Percentiles rank a stretch among this genome's conserved stretches.
Evolutionary conservation across 768 basidiomycete species (phyloP).

Genomic region (Boletus bicolor): DNA sequence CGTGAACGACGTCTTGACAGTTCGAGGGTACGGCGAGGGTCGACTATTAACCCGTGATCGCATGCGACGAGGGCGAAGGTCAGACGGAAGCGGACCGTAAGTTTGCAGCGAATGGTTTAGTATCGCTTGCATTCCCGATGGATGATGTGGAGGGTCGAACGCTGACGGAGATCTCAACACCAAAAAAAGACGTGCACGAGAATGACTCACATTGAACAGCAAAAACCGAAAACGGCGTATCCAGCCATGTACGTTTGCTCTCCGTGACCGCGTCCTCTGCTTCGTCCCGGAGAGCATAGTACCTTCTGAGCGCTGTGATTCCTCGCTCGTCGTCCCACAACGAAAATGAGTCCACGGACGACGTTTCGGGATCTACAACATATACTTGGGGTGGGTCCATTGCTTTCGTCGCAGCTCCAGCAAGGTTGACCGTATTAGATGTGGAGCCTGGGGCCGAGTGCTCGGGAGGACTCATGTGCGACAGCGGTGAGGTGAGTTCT

Average conservation of each 20-base stretch:
- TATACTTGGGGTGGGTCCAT: constrained; percentile 42
- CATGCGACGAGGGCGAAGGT: constrained; percentile 57
- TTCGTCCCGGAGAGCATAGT: constrained; percentile 67
- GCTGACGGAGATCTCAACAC: constrained; percentile 38
- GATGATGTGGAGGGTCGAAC: constrained; percentile 66
- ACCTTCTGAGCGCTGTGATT: constrained; percentile 59
- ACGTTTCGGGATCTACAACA: constrained; percentile 55
- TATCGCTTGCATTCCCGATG: constrained; percentile 66
- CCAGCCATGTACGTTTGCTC: constrained; percentile 61
- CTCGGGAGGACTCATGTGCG: constrained; percentile 27
- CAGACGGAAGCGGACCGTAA: constrained; percentile 71
- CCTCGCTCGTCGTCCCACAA: constrained; percentile 71
- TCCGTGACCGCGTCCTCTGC: constrained; percentile 62
- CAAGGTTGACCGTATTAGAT: constrained; percentile 29
- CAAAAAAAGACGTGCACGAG: background rate
- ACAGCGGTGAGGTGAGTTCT: constrained; percentile 43
- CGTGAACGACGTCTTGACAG: constrained; percentile 44
- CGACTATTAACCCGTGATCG: constrained; percentile 70
- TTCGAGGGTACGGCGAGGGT: constrained; percentile 69
- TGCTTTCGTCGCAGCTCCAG: constrained; percentile 17
- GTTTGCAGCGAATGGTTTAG: constrained; percentile 69
- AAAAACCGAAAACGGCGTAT: constrained; percentile 72
- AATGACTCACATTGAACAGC: constrained; percentile 63
- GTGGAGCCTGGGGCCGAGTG: constrained; percentile 15
- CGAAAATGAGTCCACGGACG: constrained; percentile 42